A percentile compares a stretch with the other conserved stretches of the same genome.
These are phyloP conservation scores for Blyttiomyces sp. DNA, from an alignment of 371 early-diverging fungal species.

Conservation along the genomic window DNA sequence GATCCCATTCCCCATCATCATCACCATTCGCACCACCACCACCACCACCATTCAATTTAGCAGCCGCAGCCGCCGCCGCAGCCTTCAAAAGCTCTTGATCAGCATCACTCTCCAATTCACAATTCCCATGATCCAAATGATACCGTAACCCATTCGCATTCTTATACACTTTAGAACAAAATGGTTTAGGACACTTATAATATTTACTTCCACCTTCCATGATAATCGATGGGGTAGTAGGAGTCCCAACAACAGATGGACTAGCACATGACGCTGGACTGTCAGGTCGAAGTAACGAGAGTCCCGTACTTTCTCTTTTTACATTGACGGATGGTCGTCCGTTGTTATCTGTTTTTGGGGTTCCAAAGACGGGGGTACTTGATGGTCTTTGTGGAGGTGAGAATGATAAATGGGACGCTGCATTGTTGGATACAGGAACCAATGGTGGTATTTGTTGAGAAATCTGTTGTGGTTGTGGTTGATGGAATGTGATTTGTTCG, in stretches of 20 bases:
- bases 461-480: too few relatives aligned
- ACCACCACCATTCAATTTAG: neutral
- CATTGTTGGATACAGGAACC: too few relatives aligned
- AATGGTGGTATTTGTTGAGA: too few relatives aligned
- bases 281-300: neutral
- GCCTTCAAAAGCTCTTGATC: neutral
- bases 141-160: conserved; percentile 50
- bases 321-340: neutral
- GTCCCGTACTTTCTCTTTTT: neutral
- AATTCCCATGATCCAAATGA: conserved; percentile 43
- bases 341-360: neutral
- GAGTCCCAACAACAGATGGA: neutral
- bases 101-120: conserved; percentile 33
- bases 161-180: conserved; percentile 39
- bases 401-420: too few relatives aligned
- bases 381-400: neutral
- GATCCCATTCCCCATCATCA: neutral
- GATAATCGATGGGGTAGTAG: neutral
- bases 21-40: neutral
- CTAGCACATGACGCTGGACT: neutral
- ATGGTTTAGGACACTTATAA: conserved; percentile 17
- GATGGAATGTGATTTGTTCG: too few relatives aligned
- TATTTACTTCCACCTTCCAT: conserved; percentile 1
- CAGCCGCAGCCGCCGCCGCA: neutral
- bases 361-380: neutral